A percentile compares a stretch with the other conserved stretches of the same genome.
phyloP scores from a whole-genome alignment of 108 stramenopile genomes.

The Pseudonitzschia multiseries region DNA sequence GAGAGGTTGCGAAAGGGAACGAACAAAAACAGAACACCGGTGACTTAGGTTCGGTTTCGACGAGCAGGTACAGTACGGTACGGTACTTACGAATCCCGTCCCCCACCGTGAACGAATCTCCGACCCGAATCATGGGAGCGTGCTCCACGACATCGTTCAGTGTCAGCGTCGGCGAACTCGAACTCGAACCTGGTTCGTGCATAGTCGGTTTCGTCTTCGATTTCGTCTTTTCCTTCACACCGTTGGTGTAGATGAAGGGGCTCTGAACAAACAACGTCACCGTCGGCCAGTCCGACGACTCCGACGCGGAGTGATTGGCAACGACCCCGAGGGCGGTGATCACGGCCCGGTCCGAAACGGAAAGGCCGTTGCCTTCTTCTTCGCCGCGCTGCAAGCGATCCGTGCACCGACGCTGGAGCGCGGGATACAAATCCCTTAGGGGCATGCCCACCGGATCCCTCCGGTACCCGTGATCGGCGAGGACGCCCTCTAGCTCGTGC shows the following conservation, averaged over 20 bases:
- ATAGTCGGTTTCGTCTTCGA: neutral
- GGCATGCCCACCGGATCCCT: constrained; percentile 22
- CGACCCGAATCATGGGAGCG: constrained; percentile 16
- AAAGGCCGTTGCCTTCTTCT: no score
- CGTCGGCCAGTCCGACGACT: neutral
- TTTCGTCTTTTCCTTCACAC: neutral
- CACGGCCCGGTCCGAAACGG: neutral
- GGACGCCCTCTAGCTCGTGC: neutral
- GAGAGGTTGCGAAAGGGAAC: no score
- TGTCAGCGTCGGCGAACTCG: no score
- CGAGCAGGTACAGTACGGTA: no score
- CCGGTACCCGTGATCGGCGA: constrained; percentile 5
- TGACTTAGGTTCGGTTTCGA: no score
- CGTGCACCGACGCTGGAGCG: neutral
- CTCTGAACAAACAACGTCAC: constrained; percentile 10
- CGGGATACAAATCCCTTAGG: neutral
- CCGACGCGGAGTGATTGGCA: neutral
- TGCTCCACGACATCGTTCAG: constrained; percentile 2
- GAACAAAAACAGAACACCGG: no score
- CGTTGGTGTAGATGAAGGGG: constrained; percentile 17
- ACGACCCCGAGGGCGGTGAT: neutral
- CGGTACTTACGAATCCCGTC: constrained; percentile 4
- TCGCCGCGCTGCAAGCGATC: no score
- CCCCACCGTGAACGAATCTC: constrained; percentile 20
- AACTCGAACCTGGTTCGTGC: no score